These are phyloP conservation scores for Mycena citricolor DNA, from an alignment of 1,284 basidiomycete genomes.

Conservation along the genomic window DNA sequence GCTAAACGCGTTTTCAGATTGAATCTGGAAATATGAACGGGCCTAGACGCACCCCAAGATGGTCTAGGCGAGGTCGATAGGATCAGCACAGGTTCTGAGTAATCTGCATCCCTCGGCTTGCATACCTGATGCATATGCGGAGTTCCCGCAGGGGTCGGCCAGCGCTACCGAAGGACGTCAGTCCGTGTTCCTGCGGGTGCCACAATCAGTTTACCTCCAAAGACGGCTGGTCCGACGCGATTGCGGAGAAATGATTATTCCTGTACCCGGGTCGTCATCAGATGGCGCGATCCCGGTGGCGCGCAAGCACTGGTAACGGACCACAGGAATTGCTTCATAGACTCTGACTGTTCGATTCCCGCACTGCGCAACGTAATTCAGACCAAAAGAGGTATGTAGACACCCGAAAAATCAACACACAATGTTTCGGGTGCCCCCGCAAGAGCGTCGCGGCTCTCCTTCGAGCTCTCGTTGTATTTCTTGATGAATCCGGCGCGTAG, in stretches of 20 bases:
- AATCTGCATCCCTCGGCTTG: not conserved
- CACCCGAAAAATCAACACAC: slow-evolving; percentile 35
- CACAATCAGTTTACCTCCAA: slow-evolving; percentile 49
- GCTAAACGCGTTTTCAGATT: slow-evolving; percentile 30
- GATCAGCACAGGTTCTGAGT: too few species aligned
- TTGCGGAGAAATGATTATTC: slow-evolving; percentile 76
- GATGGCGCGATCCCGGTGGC: too few species aligned
- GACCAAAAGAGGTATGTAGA: slow-evolving; percentile 8
- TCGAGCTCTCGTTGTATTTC: slow-evolving; percentile 48
- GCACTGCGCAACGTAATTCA: slow-evolving; percentile 41
- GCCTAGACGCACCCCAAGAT: slow-evolving; percentile 50
- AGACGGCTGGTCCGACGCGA: slow-evolving; percentile 73
- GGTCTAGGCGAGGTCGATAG: slow-evolving; percentile 54
- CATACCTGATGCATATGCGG: slow-evolving; percentile 57
- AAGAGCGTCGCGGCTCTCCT: slow-evolving; percentile 50
- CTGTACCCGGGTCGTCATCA: slow-evolving; percentile 33
- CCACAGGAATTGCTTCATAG: slow-evolving; percentile 75
- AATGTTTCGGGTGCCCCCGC: slow-evolving; percentile 47
- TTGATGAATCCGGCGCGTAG: slow-evolving; percentile 67
- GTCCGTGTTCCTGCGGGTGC: slow-evolving; percentile 1
- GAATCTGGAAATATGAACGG: not conserved
- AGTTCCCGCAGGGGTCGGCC: slow-evolving; percentile 50
- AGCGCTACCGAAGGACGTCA: slow-evolving; percentile 40
- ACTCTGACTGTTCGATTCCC: slow-evolving; percentile 66
- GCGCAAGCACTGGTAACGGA: slow-evolving; percentile 30